Percentiles rank a stretch among this genome's conserved stretches.
Conservation (phyloP, 192 early-diverging fungal species). For the Coemansia sp. region DNA sequence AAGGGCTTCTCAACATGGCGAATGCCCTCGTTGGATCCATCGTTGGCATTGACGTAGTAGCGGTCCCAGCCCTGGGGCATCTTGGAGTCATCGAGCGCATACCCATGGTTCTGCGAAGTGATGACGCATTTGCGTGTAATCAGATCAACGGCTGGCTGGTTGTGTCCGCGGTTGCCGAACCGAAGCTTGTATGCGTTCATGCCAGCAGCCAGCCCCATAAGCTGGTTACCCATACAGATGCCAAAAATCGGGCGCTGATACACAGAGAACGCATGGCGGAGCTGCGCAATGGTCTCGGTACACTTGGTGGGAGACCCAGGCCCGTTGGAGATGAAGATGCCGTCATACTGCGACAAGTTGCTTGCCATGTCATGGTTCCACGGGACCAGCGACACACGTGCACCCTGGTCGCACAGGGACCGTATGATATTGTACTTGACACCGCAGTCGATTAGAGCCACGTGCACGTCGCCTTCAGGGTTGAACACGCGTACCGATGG, state of each 20-base stretch:
- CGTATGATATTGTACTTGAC: constrained; percentile 93
- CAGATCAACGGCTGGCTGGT: constrained; percentile 86
- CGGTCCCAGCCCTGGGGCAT: constrained; percentile 75
- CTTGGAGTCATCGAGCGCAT: constrained; percentile 69
- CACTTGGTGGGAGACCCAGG: constrained; percentile 79
- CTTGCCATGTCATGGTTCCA: constrained; percentile 77
- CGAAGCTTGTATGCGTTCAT: constrained; percentile 83
- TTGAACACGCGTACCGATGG: constrained; percentile 70
- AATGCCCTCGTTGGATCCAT: constrained; percentile 94
- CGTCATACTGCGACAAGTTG: constrained; percentile 70
- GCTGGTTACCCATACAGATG: constrained; percentile 96
- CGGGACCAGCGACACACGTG: constrained; percentile 82
- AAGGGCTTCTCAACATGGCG: constrained; percentile 71
- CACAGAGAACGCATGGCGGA: constrained; percentile 60
- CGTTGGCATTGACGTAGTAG: constrained; percentile 94
- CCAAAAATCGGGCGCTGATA: constrained; percentile 87
- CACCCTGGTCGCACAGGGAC: constrained; percentile 76
- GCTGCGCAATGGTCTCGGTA: constrained; percentile 67
- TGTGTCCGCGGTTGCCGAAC: constrained; percentile 96
- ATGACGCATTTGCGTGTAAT: constrained; percentile 79
- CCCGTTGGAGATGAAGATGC: constrained; percentile 91
- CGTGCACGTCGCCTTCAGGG: constrained; percentile 72
- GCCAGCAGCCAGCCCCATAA: constrained; percentile 90
- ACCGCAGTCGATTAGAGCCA: constrained; percentile 85
- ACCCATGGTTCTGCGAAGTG: constrained; percentile 96